These are phyloP conservation scores for Termitomyces sp. DNA, from an alignment of 768 basidiomycete genomes.

Conservation along the genomic window DNA sequence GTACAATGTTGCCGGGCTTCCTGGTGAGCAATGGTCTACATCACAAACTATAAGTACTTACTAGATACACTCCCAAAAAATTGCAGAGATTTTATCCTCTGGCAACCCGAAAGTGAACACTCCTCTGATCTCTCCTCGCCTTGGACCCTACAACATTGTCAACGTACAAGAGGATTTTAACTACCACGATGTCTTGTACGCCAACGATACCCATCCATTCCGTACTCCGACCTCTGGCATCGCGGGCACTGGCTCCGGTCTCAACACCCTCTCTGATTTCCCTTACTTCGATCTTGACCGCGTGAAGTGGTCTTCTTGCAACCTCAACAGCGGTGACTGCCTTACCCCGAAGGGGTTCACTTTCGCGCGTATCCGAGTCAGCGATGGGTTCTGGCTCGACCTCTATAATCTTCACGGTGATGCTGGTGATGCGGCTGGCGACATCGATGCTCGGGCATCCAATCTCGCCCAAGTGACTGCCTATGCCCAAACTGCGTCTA, in stretches of 20 bases:
- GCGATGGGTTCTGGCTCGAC: slow-evolving; percentile 31
- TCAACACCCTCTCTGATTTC: slow-evolving; percentile 34
- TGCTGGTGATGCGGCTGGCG: slow-evolving; percentile 29
- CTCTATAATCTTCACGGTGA: slow-evolving; percentile 37
- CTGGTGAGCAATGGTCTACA: slow-evolving; percentile 17
- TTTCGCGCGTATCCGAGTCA: slow-evolving; percentile 27
- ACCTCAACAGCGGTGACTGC: slow-evolving; percentile 29
- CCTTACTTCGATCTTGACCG: slow-evolving; percentile 30
- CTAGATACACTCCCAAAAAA: too few relatives aligned
- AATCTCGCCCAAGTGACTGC: slow-evolving; percentile 30
- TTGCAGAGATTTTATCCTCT: slow-evolving; percentile 23
- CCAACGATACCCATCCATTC: slow-evolving; percentile 29
- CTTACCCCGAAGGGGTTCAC: slow-evolving; percentile 38
- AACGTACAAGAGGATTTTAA: slow-evolving; percentile 38
- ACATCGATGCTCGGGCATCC: slow-evolving; percentile 26
- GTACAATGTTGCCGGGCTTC: slow-evolving; percentile 32
- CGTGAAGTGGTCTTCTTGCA: slow-evolving; percentile 26
- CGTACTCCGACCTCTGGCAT: slow-evolving; percentile 36
- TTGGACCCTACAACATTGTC: slow-evolving; percentile 28
- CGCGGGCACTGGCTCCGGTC: slow-evolving; percentile 29
- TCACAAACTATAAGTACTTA: not conserved
- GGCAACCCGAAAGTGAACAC: slow-evolving; percentile 26
- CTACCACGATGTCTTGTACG: slow-evolving; percentile 32
- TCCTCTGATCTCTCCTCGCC: slow-evolving; percentile 27
- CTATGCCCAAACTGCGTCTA: slow-evolving; percentile 25